Conservation (phyloP, 176 grass and related monocot species). For the Triticum monococcum region DNA sequence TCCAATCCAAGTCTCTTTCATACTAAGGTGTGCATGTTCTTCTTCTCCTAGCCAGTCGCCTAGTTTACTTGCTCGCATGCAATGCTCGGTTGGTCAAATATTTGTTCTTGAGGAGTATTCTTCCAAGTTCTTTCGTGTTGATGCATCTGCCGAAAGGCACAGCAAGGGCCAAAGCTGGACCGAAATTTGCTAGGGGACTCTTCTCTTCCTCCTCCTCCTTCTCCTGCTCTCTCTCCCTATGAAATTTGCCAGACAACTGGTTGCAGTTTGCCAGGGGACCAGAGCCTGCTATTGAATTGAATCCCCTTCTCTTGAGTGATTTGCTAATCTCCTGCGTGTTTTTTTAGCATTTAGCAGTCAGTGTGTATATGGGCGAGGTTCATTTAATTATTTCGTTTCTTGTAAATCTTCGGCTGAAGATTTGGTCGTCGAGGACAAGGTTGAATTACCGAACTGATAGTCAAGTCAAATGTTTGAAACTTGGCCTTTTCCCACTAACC, state of each 20-base stretch:
- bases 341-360: background rate
- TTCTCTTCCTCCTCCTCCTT: background rate
- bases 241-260: background rate
- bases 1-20: background rate
- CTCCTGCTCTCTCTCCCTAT: background rate
- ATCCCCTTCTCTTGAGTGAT: background rate
- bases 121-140: background rate
- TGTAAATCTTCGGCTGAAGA: background rate
- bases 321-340: background rate
- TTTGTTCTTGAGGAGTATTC: background rate
- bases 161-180: background rate
- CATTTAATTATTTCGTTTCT: background rate
- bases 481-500: background rate
- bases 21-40: constrained; percentile 35
- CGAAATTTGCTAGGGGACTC: background rate
- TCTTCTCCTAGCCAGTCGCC: background rate
- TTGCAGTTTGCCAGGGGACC: background rate
- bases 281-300: background rate
- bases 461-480: background rate
- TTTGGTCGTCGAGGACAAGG: background rate
- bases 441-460: background rate
- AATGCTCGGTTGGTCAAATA: constrained; percentile 2
- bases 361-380: background rate
- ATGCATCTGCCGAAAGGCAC: constrained; percentile 8
- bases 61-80: constrained; percentile 5